A percentile compares a stretch with the other conserved stretches of the same genome.
These are phyloP conservation scores for Knufia fluminis DNA, from an alignment of 2,329 filamentous ascomycete genomes.

Conservation along the genomic window DNA sequence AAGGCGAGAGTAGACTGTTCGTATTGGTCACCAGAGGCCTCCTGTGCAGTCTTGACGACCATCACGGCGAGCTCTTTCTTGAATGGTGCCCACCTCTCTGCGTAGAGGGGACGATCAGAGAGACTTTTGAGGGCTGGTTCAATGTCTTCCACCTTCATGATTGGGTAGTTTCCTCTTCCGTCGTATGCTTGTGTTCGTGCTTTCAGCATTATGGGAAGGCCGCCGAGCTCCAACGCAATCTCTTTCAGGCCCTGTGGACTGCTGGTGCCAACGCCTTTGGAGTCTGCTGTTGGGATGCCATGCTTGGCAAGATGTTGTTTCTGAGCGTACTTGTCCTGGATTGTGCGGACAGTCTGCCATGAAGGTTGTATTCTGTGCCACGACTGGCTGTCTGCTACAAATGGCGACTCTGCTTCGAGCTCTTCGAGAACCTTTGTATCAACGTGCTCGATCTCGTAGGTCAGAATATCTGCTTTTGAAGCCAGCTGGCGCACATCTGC, in stretches of 20 bases:
- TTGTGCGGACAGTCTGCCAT: slow-evolving; percentile 68
- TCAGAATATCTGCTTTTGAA: slow-evolving; percentile 62
- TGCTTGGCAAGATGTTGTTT: slow-evolving; percentile 61
- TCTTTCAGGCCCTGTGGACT: slow-evolving; percentile 38
- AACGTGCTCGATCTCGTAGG: slow-evolving; percentile 88
- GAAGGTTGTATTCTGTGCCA: slow-evolving; percentile 54
- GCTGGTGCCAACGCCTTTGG: slow-evolving; percentile 49
- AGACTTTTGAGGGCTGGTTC: slow-evolving; percentile 61
- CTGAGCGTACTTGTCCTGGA: slow-evolving; percentile 80
- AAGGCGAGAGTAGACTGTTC: slow-evolving; percentile 51
- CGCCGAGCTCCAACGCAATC: slow-evolving; percentile 43
- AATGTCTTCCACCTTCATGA: slow-evolving; percentile 51
- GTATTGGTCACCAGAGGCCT: slow-evolving; percentile 40
- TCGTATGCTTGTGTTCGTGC: slow-evolving; percentile 77
- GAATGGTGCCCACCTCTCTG: slow-evolving; percentile 83
- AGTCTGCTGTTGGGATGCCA: slow-evolving; percentile 59
- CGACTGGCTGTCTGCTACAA: slow-evolving; percentile 16
- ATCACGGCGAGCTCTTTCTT: slow-evolving; percentile 84
- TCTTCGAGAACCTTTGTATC: slow-evolving; percentile 73
- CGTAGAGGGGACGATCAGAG: slow-evolving; percentile 65
- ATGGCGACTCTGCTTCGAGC: slow-evolving; percentile 42
- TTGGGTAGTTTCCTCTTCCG: slow-evolving; percentile 59
- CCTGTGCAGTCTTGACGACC: slow-evolving; percentile 79
- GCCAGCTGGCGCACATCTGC: slow-evolving; percentile 68
- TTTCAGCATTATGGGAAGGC: slow-evolving; percentile 81